Percentiles rank a stretch among this genome's conserved stretches.
Evolutionary conservation across 164 flowering plant species (phyloP).

Genomic region (Warburgia ugandensis): DNA sequence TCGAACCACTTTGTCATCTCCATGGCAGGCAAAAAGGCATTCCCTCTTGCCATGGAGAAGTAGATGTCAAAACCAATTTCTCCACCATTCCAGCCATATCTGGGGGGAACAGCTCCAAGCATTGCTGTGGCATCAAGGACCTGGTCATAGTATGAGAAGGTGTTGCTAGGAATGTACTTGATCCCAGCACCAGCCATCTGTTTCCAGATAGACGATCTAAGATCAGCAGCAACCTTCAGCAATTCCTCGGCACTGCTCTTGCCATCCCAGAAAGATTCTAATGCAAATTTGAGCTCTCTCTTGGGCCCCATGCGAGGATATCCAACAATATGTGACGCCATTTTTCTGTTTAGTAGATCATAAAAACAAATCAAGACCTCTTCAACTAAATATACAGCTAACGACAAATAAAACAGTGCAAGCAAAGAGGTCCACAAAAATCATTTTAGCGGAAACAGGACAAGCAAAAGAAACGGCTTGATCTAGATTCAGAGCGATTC

Average conservation of each 20-base stretch:
- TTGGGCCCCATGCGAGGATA: conserved; percentile 91
- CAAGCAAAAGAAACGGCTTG: no score
- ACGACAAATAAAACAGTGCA: neutral
- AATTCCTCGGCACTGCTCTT: conserved; percentile 71
- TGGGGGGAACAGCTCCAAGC: conserved; percentile 33
- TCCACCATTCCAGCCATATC: conserved; percentile 73
- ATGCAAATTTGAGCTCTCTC: conserved; percentile 88
- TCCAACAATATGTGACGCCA: conserved; percentile 88
- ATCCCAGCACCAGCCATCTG: conserved; percentile 77
- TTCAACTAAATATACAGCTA: neutral
- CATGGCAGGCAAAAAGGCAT: conserved; percentile 85
- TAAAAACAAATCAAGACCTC: neutral
- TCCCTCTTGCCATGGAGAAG: conserved; percentile 91
- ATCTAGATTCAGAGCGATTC: no score
- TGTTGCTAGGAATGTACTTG: conserved; percentile 83
- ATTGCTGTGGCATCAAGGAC: conserved; percentile 74
- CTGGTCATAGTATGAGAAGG: conserved; percentile 80
- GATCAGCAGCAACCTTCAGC: conserved; percentile 65
- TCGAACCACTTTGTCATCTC: conserved; percentile 98
- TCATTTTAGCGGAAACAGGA: no score
- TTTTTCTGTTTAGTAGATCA: conserved; percentile 37
- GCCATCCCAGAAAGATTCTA: conserved; percentile 90
- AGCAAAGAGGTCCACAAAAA: neutral
- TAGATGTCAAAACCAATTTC: conserved; percentile 70
- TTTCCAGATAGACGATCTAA: conserved; percentile 72